Evolutionary conservation across 495 filamentous ascomycete genomes (phyloP), one percentile per base, ranked within the genome.

Genomic region (Bathelium albidoporum): DNA sequence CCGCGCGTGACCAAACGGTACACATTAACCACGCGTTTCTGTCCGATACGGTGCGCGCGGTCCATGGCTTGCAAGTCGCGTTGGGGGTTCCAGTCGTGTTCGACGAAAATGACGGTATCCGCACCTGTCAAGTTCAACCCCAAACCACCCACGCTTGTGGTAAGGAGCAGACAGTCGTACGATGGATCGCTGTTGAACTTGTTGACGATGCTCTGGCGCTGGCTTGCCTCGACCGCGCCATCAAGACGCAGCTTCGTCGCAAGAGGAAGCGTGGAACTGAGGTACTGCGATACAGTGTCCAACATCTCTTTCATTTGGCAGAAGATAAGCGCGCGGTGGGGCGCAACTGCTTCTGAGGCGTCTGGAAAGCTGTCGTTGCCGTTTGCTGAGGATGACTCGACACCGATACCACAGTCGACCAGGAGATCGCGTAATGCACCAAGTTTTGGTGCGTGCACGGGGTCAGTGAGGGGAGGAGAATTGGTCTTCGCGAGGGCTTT

Each of bases 241-340:
- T 97, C 95, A 59, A 98, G 83, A 26, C 95, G 90, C 45, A 97
- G 82, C 72, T 86, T 97, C 53, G 90, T 89, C 3, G 94, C 89
- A 4, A 86, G 87, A 1, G 95, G 93, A 10, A 98, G 83, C 68
- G 95, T 80, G 65, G 86, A 85, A 68, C 88, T 88, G 18, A 98
- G 77, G 65, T 87, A 88, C 70, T 97, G 91, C 10, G 49, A 55
- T 12, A 98, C 95, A 80, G 97, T 96, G 72, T 97, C 95, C 22
- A 97, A 79, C 95, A 97, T 98, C 73, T 97, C 95, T 73, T 97
- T 97, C 89, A 97, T 95, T 72, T 98, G 94, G 70, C 93, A 98
- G 80, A 98, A 98, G 68, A 98, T 88, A 60, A 98, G 83, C 1
- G 95, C 95, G 45, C 94, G 89, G 68, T 98, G 94, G 3, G 91